Evolutionary conservation across 163 green algal genomes (phyloP).

Genomic region (Volvox carteri): DNA sequence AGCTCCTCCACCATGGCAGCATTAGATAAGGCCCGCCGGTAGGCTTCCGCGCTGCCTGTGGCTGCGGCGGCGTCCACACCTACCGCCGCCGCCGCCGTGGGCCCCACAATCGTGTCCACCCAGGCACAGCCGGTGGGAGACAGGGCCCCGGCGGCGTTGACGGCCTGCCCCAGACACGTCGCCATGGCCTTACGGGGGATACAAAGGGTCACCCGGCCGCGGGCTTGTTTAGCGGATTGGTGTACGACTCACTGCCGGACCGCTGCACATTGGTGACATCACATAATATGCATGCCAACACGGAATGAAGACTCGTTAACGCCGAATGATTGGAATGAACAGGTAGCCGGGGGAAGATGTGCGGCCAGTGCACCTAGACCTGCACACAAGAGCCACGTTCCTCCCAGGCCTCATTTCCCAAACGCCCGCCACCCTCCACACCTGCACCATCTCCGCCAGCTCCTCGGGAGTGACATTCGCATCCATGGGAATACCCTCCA

Average conservation of each 20-base stretch:
- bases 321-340: too few relatives aligned
- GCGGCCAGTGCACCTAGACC: too few relatives aligned
- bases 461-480: conserved; percentile 33
- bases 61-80: neutral
- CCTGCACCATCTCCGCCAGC: conserved; percentile 39
- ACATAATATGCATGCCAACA: too few relatives aligned
- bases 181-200: conserved; percentile 32
- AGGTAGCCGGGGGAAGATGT: too few relatives aligned
- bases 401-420: too few relatives aligned
- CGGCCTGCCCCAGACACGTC: neutral
- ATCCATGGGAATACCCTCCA: conserved; percentile 4
- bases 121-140: conserved; percentile 31
- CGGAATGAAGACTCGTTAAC: too few relatives aligned
- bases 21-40: conserved; percentile 36
- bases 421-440: too few relatives aligned
- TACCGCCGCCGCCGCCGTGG: neutral
- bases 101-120: conserved; percentile 24
- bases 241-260: too few relatives aligned
- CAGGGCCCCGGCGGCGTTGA: neutral
- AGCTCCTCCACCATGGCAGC: conserved; percentile 57
- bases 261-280: too few relatives aligned
- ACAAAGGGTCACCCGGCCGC: too few relatives aligned
- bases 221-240: too few relatives aligned
- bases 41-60: conserved; percentile 44
- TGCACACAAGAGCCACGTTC: too few relatives aligned